Conservation (phyloP, 176 grass and related monocot genomes). For the Microstegium vimineum region DNA sequence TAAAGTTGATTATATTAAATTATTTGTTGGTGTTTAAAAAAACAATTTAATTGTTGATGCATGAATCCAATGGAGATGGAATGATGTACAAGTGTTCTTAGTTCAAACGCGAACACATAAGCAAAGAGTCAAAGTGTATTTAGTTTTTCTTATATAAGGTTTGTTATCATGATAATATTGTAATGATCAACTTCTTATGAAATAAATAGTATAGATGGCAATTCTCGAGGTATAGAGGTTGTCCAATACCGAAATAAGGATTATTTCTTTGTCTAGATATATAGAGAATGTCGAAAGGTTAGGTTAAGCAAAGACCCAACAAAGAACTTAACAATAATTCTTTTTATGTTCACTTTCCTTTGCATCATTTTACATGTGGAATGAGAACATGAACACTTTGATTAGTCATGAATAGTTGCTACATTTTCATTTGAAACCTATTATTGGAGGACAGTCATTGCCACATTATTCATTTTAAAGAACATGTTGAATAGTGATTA, state of each 20-base stretch:
- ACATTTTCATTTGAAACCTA: neutral
- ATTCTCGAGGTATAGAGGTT: too few relatives aligned
- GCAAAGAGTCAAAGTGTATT: neutral
- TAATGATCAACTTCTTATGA: too few relatives aligned
- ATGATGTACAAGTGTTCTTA: neutral
- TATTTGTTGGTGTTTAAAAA: neutral
- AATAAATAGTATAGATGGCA: too few relatives aligned
- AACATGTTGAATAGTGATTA: neutral
- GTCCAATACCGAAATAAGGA: too few relatives aligned
- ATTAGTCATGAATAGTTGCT: neutral
- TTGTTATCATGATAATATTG: neutral
- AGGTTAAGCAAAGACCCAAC: neutral
- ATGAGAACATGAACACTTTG: neutral
- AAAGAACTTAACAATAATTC: neutral
- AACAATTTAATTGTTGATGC: neutral
- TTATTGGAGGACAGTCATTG: neutral
- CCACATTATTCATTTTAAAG: neutral
- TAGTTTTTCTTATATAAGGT: too few relatives aligned
- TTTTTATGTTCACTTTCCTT: neutral
- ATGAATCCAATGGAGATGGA: neutral
- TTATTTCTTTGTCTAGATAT: neutral
- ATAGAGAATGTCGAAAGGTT: neutral
- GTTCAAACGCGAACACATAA: neutral
- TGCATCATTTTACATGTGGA: neutral
- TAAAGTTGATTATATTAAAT: neutral